Percentiles rank a stretch among this genome's conserved stretches.
These are phyloP conservation scores for Albifimbria verrucaria DNA, from an alignment of 2,329 filamentous ascomycete genomes.

Conservation along the genomic window DNA sequence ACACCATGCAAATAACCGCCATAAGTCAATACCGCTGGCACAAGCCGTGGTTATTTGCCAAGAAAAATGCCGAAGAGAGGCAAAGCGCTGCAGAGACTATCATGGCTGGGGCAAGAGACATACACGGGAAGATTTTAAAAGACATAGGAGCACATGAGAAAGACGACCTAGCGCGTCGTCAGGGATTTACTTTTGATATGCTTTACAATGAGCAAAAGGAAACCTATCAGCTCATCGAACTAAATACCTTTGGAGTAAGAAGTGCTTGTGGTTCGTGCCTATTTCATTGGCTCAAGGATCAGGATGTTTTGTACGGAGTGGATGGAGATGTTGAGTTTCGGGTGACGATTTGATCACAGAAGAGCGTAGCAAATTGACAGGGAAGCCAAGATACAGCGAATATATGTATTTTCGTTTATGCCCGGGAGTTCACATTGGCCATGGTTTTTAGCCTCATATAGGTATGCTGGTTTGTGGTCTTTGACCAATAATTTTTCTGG, in stretches of 20 bases:
- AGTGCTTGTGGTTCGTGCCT: constrained; percentile 42
- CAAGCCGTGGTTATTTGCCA: constrained; percentile 25
- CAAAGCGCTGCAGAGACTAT: constrained; percentile 14
- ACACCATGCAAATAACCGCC: constrained; percentile 24
- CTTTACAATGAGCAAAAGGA: constrained; percentile 26
- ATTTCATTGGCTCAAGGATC: constrained; percentile 42
- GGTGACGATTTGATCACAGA: constrained; percentile 10
- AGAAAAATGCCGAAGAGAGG: constrained; percentile 7
- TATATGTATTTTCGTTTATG: too few relatives aligned
- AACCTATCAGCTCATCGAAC: constrained; percentile 33
- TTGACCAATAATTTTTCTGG: too few relatives aligned
- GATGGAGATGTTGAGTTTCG: constrained; percentile 26
- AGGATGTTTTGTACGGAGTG: constrained; percentile 30
- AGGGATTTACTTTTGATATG: constrained; percentile 43
- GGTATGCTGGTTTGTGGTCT: too few relatives aligned
- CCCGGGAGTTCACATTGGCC: too few relatives aligned
- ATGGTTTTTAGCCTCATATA: too few relatives aligned
- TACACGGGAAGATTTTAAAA: constrained; percentile 24
- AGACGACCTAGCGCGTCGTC: constrained; percentile 26
- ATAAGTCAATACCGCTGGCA: constrained; percentile 41
- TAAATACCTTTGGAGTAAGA: constrained; percentile 42
- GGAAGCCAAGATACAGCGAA: too few relatives aligned
- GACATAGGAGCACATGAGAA: constrained; percentile 11
- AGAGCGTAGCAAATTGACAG: too few relatives aligned
- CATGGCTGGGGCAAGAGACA: constrained; percentile 10